A percentile compares a stretch with the other conserved stretches of the same genome.
phyloP scores from a whole-genome alignment of 257 asterid species.

The Anisodus tanguticus region DNA sequence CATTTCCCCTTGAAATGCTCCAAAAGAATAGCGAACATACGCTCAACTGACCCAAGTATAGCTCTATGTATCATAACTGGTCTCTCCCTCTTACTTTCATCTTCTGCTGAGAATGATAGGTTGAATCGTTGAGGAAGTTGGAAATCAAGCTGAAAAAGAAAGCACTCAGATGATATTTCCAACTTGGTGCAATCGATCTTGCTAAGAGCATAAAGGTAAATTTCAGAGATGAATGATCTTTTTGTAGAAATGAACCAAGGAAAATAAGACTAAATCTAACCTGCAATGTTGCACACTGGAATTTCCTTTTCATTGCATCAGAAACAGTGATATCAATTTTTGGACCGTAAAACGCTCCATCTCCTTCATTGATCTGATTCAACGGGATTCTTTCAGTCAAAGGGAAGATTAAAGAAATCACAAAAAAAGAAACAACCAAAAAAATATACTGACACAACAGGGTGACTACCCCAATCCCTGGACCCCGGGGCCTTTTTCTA shows the following conservation, averaged over 20 bases:
- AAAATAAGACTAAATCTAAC: conserved; percentile 46
- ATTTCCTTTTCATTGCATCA: conserved; percentile 95
- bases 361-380: conserved; percentile 84
- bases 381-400: conserved; percentile 35
- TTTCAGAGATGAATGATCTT: neutral
- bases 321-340: conserved; percentile 76
- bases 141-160: conserved; percentile 88
- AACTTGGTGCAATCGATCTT: conserved; percentile 17
- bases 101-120: conserved; percentile 91
- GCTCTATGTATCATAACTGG: conserved; percentile 99
- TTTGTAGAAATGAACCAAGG: conserved; percentile 8
- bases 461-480: neutral
- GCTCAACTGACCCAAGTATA: conserved; percentile 92
- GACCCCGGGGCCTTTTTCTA: neutral
- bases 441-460: neutral
- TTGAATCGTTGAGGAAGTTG: conserved; percentile 95
- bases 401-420: conserved; percentile 31
- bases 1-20: conserved; percentile 98
- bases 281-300: conserved; percentile 98
- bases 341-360: conserved; percentile 98
- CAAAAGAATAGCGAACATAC: conserved; percentile 94
- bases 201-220: conserved; percentile 37
- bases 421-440: conserved; percentile 3
- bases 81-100: conserved; percentile 84
- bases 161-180: conserved; percentile 29